Evolutionary conservation across 2,329 filamentous ascomycete species (phyloP).

Genomic region (Penicillium sclerotigenum): DNA sequence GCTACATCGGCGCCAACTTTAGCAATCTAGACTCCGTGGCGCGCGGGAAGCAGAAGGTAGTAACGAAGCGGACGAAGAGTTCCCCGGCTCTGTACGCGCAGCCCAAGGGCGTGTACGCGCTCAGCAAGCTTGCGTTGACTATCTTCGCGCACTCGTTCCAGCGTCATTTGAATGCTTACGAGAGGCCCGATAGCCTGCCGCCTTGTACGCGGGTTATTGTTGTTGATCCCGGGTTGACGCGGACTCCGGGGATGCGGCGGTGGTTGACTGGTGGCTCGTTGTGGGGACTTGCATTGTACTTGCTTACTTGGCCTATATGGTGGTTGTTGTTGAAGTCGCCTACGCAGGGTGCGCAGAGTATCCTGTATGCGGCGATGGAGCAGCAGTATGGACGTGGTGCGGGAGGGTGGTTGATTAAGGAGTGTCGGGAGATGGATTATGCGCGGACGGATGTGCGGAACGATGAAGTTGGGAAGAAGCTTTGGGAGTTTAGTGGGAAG

Average conservation of each 20-base stretch:
- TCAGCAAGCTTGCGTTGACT: constrained; percentile 74
- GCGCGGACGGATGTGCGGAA: constrained; percentile 71
- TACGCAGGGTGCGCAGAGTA: constrained; percentile 77
- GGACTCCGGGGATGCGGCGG: constrained; percentile 81
- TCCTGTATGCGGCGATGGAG: constrained; percentile 85
- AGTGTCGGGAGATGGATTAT: constrained; percentile 74
- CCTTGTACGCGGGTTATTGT: constrained; percentile 80
- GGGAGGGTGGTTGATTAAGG: constrained; percentile 77
- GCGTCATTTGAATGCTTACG: constrained; percentile 81
- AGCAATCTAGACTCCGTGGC: constrained; percentile 41
- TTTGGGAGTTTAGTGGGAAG: constrained; percentile 87
- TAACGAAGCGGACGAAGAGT: background rate
- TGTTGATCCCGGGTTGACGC: constrained; percentile 78
- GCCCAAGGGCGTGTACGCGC: constrained; percentile 53
- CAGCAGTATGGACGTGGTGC: constrained; percentile 60
- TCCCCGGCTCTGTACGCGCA: background rate
- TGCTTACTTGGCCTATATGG: constrained; percentile 72
- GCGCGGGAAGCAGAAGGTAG: constrained; percentile 4
- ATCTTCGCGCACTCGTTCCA: constrained; percentile 88
- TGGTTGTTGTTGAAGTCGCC: constrained; percentile 89
- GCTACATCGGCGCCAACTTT: constrained; percentile 76
- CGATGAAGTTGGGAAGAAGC: constrained; percentile 72
- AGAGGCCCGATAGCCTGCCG: constrained; percentile 76
- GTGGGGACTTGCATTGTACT: constrained; percentile 72
- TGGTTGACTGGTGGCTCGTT: constrained; percentile 85